Evolutionary conservation across 768 basidiomycete genomes (phyloP), one percentile per base, ranked within the genome.

Genomic region (Pilatotrama ljubarskyi): DNA sequence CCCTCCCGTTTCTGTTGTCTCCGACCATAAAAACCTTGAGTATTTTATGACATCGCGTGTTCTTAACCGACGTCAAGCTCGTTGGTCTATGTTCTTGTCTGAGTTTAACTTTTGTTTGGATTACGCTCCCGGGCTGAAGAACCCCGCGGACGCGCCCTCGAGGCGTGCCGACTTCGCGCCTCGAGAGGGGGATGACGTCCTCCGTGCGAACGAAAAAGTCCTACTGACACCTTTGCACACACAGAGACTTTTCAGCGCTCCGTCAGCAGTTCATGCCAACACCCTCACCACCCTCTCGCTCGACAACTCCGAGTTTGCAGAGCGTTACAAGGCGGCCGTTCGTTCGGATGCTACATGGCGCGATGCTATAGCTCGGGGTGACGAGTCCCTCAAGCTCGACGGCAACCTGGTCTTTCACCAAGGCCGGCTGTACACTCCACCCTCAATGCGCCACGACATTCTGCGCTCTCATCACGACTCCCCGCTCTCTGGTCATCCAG

Each of bases 401-500:
- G 32, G 52, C 8, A 64, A 52, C 4, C 54, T 72, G 1, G 56
- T 76, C 4, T 67, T 64, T n/a, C 68, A 65, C 49, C 58, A 72
- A 17, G 65, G 60, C 20, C 51, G 48, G 14, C 55, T 75, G 14
- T 75, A 64, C 53, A 65, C 79, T 13, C 78, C 78, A 8, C 55
- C 20, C 26, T 44, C 73, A 42, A 65, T 77, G 6, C 70, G 66
- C 5, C n/a, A 52, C 37, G 67, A 73, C 5, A 66, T 76, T 38
- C 51, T 79, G 3, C 58, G 68, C 11, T 50, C 51, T 7, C 65
- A 64, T 13, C 81, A 82, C 63, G 76, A 83, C 53, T 55, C 62
- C 20, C 63, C 70, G 2, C 35, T 72, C 18, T 68, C 72, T 22
- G 80, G 81, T 14, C 81, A 82, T 53, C 77, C 73, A 8, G 80